Evolutionary conservation across 441 rosid genomes (phyloP).

Genomic region (Corymbia citriodora): DNA sequence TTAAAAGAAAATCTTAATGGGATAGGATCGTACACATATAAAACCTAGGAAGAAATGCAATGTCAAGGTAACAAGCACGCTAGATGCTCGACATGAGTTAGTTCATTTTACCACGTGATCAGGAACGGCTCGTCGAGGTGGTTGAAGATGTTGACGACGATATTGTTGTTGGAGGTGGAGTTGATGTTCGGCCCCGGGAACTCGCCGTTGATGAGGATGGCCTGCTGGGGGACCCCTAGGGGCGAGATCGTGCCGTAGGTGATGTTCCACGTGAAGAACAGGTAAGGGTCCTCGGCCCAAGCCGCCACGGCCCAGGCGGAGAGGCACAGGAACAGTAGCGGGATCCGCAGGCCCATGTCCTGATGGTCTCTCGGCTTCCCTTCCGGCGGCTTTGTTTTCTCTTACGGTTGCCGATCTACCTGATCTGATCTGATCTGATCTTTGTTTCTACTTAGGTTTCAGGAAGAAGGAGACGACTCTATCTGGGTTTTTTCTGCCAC

Average conservation of each 20-base stretch:
- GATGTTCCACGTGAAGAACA: slow-evolving; percentile 15
- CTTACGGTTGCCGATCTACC: not conserved
- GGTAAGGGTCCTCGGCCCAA: slow-evolving; percentile 3
- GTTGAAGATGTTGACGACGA: slow-evolving; percentile 6
- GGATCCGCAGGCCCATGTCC: not conserved
- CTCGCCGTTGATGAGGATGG: slow-evolving; percentile 12
- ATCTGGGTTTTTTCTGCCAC: not conserved
- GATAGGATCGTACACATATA: not conserved
- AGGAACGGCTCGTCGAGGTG: slow-evolving; percentile 11
- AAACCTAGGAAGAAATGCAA: not conserved
- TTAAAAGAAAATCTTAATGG: not conserved
- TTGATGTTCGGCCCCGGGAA: slow-evolving; percentile 16
- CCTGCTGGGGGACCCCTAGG: slow-evolving; percentile 3
- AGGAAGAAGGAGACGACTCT: not conserved
- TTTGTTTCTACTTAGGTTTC: not conserved
- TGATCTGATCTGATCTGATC: not conserved
- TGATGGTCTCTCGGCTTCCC: not conserved
- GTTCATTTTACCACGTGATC: slow-evolving; percentile 4
- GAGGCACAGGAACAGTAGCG: not conserved
- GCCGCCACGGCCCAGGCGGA: not conserved
- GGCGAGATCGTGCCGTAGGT: slow-evolving; percentile 11
- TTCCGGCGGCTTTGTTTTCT: not conserved
- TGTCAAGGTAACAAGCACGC: too few species aligned
- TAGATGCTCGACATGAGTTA: not conserved
- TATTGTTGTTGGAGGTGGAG: slow-evolving; percentile 15